These are phyloP conservation scores for Neophaeococcomyces aloes DNA, from an alignment of 2,329 filamentous ascomycete genomes.

Conservation along the genomic window DNA sequence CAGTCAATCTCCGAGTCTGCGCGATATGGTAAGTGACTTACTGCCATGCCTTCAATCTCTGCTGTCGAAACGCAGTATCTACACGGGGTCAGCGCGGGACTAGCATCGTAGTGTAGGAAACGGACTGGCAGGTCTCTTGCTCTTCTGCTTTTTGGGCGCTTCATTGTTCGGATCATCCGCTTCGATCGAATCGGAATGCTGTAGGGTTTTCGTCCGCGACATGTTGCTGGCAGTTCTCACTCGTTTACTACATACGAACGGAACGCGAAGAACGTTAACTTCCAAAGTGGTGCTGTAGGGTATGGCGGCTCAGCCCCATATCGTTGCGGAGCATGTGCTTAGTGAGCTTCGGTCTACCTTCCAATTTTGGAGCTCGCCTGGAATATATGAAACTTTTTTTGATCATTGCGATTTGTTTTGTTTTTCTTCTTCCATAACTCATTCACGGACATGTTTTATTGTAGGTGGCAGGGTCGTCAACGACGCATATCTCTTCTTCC, in stretches of 20 bases:
- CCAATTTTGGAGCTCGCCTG: constrained; percentile 13
- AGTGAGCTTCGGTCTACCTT: constrained; percentile 1
- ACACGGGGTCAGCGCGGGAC: constrained; percentile 15
- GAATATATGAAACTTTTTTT: constrained; percentile 16
- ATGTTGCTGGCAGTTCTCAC: constrained; percentile 23
- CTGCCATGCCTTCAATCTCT: constrained; percentile 98
- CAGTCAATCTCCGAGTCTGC: constrained; percentile 14
- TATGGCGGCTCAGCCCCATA: constrained; percentile 3
- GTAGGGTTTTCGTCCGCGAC: constrained; percentile 29
- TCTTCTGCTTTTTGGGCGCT: constrained; percentile 72
- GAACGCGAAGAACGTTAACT: neutral
- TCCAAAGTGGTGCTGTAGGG: neutral
- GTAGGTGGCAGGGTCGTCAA: constrained; percentile 44
- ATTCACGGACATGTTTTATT: constrained; percentile 56
- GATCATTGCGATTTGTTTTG: constrained; percentile 15
- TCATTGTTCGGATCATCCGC: constrained; percentile 33
- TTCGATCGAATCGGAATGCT: constrained; percentile 34
- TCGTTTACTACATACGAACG: neutral
- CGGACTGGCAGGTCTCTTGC: constrained; percentile 78
- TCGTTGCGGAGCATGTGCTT: neutral
- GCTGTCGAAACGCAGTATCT: constrained; percentile 96
- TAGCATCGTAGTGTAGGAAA: constrained; percentile 11
- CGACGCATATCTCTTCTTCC: constrained; percentile 39
- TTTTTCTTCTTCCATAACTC: constrained; percentile 39
- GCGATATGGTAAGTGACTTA: constrained; percentile 41